phyloP scores from a whole-genome alignment of 768 basidiomycete genomes.

The Amyloporia xantha region DNA sequence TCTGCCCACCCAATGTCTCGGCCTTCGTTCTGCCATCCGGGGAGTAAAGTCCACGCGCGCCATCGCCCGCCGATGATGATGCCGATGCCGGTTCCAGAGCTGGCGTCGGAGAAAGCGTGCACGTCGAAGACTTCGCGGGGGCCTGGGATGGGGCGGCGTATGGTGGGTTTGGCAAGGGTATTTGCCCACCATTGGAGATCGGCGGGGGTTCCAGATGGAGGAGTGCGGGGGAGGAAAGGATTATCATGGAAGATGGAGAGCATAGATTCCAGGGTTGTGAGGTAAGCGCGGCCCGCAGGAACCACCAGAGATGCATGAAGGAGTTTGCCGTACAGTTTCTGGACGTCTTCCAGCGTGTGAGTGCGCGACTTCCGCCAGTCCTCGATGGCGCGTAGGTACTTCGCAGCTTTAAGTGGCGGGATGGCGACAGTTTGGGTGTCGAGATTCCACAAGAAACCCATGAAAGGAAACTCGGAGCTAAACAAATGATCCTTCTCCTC shows the following conservation, averaged over 20 bases:
- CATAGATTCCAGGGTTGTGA: too few species aligned
- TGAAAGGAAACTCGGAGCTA: conserved; percentile 6
- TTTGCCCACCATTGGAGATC: conserved; percentile 16
- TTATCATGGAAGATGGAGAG: neutral
- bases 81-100: conserved; percentile 15
- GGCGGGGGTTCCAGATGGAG: too few species aligned
- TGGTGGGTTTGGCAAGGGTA: neutral
- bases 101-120: conserved; percentile 32
- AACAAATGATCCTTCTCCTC: conserved; percentile 13
- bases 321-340: conserved; percentile 16
- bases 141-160: conserved; percentile 27
- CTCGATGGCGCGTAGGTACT: conserved; percentile 10
- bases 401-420: conserved; percentile 1
- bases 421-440: conserved; percentile 5
- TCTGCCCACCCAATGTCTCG: conserved; percentile 43
- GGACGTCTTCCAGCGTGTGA: conserved; percentile 8
- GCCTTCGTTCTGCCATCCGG: conserved; percentile 11
- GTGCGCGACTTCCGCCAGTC: conserved; percentile 4
- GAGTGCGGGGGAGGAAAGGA: conserved; percentile 11
- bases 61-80: conserved; percentile 17
- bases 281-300: too few species aligned
- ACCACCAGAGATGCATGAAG: too few species aligned
- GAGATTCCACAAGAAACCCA: conserved; percentile 22
- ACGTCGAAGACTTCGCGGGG: conserved; percentile 27
- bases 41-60: conserved; percentile 20